Evolutionary conservation across 345 rosid genomes (phyloP).

Genomic region (Chamaenerion angustifolium): DNA sequence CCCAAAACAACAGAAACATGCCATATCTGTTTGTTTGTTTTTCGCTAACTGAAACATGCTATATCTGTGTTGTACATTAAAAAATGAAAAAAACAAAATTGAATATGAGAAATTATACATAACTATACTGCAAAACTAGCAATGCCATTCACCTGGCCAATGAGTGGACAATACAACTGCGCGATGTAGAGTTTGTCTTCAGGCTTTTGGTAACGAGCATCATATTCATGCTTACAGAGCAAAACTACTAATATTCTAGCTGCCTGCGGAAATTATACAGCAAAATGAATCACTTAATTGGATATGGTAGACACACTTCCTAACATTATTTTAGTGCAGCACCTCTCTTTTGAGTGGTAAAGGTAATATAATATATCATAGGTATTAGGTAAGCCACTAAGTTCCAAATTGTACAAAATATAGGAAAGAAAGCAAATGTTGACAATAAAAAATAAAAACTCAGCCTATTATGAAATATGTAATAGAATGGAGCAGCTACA

Average conservation of each 20-base stretch:
- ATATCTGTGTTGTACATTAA: background rate
- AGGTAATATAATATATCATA: background rate
- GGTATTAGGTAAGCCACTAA: too few species aligned
- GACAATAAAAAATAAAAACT: too few species aligned
- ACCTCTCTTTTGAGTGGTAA: background rate
- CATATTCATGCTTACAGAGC: slow-evolving; percentile 93
- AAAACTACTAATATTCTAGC: slow-evolving; percentile 87
- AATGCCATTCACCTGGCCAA: slow-evolving; percentile 64
- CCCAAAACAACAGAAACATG: background rate
- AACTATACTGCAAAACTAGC: background rate
- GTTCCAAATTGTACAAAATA: too few species aligned
- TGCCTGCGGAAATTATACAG: slow-evolving; percentile 42
- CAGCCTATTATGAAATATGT: too few species aligned
- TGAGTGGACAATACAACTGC: slow-evolving; percentile 83
- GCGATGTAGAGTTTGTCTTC: slow-evolving; percentile 97
- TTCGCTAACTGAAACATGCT: background rate
- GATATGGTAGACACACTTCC: background rate
- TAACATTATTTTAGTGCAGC: background rate
- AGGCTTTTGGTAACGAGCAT: slow-evolving; percentile 93
- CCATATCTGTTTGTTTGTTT: too few species aligned
- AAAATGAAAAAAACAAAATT: background rate
- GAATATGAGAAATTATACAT: background rate
- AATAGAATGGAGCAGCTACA: too few species aligned
- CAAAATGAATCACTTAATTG: slow-evolving; percentile 4
- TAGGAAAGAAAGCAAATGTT: too few species aligned